Evolutionary conservation across 805 yeast genomes (phyloP), one percentile per base, ranked within the genome.

Genomic region (Kuraishia borneana): DNA sequence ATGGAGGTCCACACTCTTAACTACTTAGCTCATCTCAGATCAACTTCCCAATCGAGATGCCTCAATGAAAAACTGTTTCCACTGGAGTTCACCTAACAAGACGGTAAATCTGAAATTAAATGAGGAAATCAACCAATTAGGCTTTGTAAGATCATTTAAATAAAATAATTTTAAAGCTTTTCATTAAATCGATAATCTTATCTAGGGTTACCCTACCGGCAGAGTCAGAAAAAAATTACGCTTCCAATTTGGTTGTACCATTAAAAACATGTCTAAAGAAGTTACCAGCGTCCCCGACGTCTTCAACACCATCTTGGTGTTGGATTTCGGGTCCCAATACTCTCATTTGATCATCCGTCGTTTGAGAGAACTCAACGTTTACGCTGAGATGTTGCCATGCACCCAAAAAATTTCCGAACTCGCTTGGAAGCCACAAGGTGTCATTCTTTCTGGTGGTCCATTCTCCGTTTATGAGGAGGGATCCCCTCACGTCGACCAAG

Each of bases 361-460:
- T 65, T 73, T 92, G 48, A 84, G 98, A 71, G 98, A 92, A 61
- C 83, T 88, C 70, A 87, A 92, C 60, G 89, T 92, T 46, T 92
- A 92, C 61, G 97, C 98, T 46, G 98, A 92, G 66, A 92, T 92
- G 98, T 73, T 92, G 44, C 98, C 98, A 47, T 92, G 98, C 65
- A 92, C 98, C 36, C 98, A 94, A 65, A 92, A 92, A 68, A 89
- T 92, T 54, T 57, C 80, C 36, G 96, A 89, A 46, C 72, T 92
- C 49, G 61, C 77, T 39, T 92, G 96, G 94, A 88, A 76, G 56
- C 98, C 98, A 47, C 83, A 79, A 58, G 98, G 98, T 65, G 79
- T 92, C 39, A 92, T 92, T 53, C 67, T 92, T 42, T 87, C 96
- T 31, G 98, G 98, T 43, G 92, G 95, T 44, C 98, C 98, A 35